Evolutionary conservation across 2,329 filamentous ascomycete species (phyloP).

Genomic region (Arthroderma sp.): DNA sequence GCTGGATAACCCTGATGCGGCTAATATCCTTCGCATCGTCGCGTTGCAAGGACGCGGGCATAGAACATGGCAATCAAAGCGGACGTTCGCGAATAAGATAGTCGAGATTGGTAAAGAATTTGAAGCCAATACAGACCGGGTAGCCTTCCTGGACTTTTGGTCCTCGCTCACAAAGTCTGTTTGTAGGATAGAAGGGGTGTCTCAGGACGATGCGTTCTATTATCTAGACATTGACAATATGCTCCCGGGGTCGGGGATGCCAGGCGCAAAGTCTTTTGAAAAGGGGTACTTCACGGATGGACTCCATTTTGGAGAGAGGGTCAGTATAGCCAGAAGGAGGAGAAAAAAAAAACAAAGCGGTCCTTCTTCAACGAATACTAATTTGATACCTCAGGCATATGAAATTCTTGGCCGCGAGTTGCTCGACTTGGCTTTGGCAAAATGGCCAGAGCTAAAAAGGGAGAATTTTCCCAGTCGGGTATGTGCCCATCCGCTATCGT

Average conservation of each 20-base stretch:
- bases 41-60: constrained; percentile 17
- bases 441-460: constrained; percentile 16
- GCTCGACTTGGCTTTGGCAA: constrained; percentile 11
- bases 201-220: constrained; percentile 15
- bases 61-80: constrained; percentile 29
- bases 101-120: constrained; percentile 27
- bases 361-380: background rate
- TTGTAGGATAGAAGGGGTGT: constrained; percentile 9
- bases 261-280: constrained; percentile 22
- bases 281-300: constrained; percentile 29
- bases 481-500: background rate
- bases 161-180: constrained; percentile 19
- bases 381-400: constrained; percentile 11
- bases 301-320: constrained; percentile 25
- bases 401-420: constrained; percentile 14
- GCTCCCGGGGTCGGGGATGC: constrained; percentile 27
- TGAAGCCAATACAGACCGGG: constrained; percentile 21
- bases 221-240: constrained; percentile 21
- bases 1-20: constrained; percentile 2
- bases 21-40: background rate
- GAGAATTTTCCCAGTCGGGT: constrained; percentile 12
- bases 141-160: constrained; percentile 28
- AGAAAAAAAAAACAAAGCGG: too few species aligned
- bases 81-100: constrained; percentile 27
- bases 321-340: background rate